Evolutionary conservation across 495 filamentous ascomycete species (phyloP), one percentile per base, ranked within the genome.

Genomic region (Tuber umbilicatum): DNA sequence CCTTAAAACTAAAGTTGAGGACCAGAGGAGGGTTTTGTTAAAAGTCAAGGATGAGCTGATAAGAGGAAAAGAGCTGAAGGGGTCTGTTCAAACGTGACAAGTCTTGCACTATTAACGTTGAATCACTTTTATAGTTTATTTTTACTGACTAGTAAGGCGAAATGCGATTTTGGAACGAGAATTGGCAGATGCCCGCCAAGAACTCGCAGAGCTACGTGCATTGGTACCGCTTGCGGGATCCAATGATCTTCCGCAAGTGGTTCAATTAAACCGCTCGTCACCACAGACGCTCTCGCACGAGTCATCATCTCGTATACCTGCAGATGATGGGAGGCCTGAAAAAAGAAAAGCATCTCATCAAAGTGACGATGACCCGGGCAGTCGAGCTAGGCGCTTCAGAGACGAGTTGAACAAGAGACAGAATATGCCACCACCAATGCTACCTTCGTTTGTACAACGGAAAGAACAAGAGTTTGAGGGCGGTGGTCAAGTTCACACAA

Each of bases 11-110:
- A 81, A 81, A 67, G 70, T 81, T 21, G 73, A 81, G n/a, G 79
- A 81, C 23, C 79, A 81, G 47, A 81, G 76, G 14, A 75, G 74
- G 27, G 79, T 81, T 39, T 45, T 81, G 14, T 64, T 81, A 42
- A 76, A 80, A 40, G 79, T 81, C 39, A 81, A 78, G 40, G 79
- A 81, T 43, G 79, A 81, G 41, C 71, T 81, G 47, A 43, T 81
- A 23, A 79, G 78, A 68, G 79, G 74, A 38, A 80, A 77, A 68
- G 79, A 81, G 68, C 73, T 81, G 17, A 81, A 81, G 71, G 78
- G 72, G 79, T 70, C 73, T 45, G 79, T 17, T 39, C 31, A 40
- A 37, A 50, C 19, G 47, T 47, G 71, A 47, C 38, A 41, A 70
- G 27, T 31, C 23, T 19, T 31, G 55, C n/a, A 41, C 35, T 27